phyloP scores from a whole-genome alignment of 2,329 filamentous ascomycete species.

The Teratosphaeria destructans region DNA sequence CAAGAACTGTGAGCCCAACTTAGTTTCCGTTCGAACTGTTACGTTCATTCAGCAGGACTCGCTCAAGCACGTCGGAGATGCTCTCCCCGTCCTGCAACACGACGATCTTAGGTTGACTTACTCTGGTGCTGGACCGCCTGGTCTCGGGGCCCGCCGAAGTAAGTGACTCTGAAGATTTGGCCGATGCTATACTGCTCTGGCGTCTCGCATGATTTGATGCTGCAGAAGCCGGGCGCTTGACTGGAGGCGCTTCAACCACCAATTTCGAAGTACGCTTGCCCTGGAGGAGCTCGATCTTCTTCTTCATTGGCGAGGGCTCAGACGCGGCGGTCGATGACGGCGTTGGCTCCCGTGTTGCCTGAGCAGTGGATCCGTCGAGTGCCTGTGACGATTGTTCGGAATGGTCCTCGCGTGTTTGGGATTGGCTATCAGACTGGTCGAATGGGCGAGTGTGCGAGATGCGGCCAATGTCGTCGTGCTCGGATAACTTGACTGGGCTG shows the following conservation, averaged over 20 bases:
- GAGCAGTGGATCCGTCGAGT: not conserved
- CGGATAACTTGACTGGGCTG: not conserved
- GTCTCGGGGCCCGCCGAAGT: not conserved
- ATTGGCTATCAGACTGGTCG: not conserved
- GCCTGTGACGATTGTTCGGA: constrained; percentile 4
- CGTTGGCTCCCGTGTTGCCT: not conserved
- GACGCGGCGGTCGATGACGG: not conserved
- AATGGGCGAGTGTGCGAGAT: not conserved
- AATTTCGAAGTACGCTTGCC: not conserved
- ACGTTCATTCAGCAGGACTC: not conserved
- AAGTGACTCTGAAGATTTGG: not conserved
- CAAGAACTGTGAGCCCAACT: not conserved
- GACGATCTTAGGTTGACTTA: not conserved
- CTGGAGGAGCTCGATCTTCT: not conserved
- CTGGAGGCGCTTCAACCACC: not conserved
- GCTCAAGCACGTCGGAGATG: not conserved
- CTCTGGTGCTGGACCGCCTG: not conserved
- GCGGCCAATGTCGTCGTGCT: not conserved
- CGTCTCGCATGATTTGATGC: not conserved
- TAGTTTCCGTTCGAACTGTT: not conserved
- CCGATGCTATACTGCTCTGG: not conserved
- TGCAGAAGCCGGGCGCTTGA: not conserved
- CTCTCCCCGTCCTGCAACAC: not conserved
- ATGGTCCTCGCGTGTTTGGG: not conserved
- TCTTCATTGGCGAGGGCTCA: not conserved